Conservation (phyloP, 225 moss, liverwort and hornwort species). For the Polytrichum formosum region DNA sequence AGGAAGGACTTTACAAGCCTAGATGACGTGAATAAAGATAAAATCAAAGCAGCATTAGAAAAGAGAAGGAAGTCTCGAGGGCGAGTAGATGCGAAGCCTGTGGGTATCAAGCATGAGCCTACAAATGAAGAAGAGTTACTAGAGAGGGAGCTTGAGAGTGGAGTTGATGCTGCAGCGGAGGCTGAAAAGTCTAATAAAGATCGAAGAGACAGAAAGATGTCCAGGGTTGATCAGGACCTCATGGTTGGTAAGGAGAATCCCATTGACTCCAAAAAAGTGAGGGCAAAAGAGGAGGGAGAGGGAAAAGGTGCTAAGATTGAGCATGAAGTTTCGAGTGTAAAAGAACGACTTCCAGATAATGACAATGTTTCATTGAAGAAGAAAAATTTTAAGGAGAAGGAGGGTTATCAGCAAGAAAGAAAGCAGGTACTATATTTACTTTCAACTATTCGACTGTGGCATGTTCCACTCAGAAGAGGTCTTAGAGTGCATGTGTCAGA, state of each 20-base stretch:
- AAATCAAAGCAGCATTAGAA: slow-evolving; percentile 67
- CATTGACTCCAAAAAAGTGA: slow-evolving; percentile 25
- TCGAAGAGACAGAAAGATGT: slow-evolving; percentile 43
- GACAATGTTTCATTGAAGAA: slow-evolving; percentile 33
- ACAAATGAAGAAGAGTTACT: slow-evolving; percentile 79
- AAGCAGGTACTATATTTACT: slow-evolving; percentile 28
- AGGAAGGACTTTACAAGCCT: slow-evolving; percentile 59
- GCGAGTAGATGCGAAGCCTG: slow-evolving; percentile 59
- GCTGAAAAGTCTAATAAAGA: slow-evolving; percentile 47
- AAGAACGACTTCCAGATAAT: slow-evolving; percentile 46
- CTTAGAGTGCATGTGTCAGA: too few relatives aligned
- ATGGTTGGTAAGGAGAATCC: slow-evolving; percentile 37
- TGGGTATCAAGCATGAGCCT: slow-evolving; percentile 55
- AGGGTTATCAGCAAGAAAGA: slow-evolving; percentile 24
- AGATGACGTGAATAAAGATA: slow-evolving; percentile 80
- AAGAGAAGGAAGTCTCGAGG: slow-evolving; percentile 70
- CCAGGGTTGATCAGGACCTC: slow-evolving; percentile 29
- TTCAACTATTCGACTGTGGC: too few relatives aligned
- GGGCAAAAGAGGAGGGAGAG: slow-evolving; percentile 47
- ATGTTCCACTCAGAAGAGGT: too few relatives aligned
- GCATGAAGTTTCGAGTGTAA: slow-evolving; percentile 33
- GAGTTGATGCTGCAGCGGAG: slow-evolving; percentile 49
- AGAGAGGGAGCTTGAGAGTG: slow-evolving; percentile 56
- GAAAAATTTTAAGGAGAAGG: slow-evolving; percentile 38
- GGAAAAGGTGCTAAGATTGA: slow-evolving; percentile 36